Evolutionary conservation across 2,329 filamentous ascomycete genomes (phyloP).

Genomic region (Lecanosticta acicola): DNA sequence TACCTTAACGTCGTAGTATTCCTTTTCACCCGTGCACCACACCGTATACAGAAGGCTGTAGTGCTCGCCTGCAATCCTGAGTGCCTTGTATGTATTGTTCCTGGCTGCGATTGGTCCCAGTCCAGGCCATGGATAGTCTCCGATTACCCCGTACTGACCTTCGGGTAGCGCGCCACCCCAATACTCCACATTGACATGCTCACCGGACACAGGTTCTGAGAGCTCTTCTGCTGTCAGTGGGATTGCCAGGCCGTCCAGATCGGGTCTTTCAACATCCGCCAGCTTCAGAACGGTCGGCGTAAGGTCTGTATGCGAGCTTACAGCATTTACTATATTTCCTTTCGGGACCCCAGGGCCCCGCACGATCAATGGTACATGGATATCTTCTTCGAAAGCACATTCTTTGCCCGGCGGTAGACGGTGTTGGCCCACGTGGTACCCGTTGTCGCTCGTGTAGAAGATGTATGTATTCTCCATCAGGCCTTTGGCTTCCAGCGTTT

Average conservation of each 20-base stretch:
- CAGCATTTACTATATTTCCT: slow-evolving; percentile 26
- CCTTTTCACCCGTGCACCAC: slow-evolving; percentile 63
- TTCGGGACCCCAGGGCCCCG: slow-evolving; percentile 34
- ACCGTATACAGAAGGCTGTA: slow-evolving; percentile 63
- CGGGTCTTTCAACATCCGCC: slow-evolving; percentile 26
- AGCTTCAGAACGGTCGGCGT: slow-evolving; percentile 36
- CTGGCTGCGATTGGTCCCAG: slow-evolving; percentile 12
- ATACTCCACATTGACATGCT: slow-evolving; percentile 38
- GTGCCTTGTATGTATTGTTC: slow-evolving; percentile 31
- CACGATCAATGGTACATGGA: slow-evolving; percentile 36
- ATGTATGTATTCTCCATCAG: slow-evolving; percentile 46
- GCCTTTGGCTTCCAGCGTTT: slow-evolving; percentile 38
- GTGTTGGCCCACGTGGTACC: slow-evolving; percentile 36
- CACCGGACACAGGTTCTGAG: slow-evolving; percentile 16
- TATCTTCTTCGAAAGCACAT: slow-evolving; percentile 35
- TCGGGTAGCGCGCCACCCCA: slow-evolving; percentile 33
- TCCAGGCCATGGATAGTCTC: slow-evolving; percentile 12
- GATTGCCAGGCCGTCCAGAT: slow-evolving; percentile 35
- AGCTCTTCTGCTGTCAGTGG: slow-evolving; percentile 26
- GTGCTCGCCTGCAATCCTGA: slow-evolving; percentile 21
- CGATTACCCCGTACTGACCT: slow-evolving; percentile 24
- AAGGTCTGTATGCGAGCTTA: slow-evolving; percentile 36
- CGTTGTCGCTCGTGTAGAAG: slow-evolving; percentile 39
- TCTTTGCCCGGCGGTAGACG: slow-evolving; percentile 36
- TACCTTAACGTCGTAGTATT: slow-evolving; percentile 52